Evolutionary conservation across 2,329 filamentous ascomycete genomes (phyloP), one percentile per base, ranked within the genome.

Genomic region (Drechslerella dactyloides): DNA sequence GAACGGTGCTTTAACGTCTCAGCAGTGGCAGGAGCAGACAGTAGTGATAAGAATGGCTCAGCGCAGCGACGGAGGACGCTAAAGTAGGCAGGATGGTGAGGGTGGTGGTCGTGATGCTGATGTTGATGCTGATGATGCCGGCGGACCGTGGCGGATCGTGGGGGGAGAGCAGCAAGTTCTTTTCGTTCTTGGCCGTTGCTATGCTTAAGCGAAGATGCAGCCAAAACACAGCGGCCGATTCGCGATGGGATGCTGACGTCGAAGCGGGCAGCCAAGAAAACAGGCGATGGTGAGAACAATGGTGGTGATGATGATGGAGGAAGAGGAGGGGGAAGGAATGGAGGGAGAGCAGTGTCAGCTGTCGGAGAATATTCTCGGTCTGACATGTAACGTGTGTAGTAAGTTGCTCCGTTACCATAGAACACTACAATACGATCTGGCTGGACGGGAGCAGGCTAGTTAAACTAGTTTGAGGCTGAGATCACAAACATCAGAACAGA

Each of bases 131-230:
- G n/a, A 17, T 17, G 44, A 48, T 19, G 19, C 15, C 44, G 19
- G 44, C 44, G 15, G 44, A 48, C 17, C 15, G 27, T 33, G 19
- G n/a, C 15, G 44, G 44, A 23, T 17, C 44, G 44, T 48, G 44
- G 44, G 44, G 44, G 44, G 15, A 4, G 40, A 44, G 3, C 13
- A 17, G 40, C 13, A 17, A 17, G 35, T 37, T 44, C 3, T 15
- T 44, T 44, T 33, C 27, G 27, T 3, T 3, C 27, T 3, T 44
- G 40, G 40, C n/a, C n/a, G n/a, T 44, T 17, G 40, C 40, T 17
- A 44, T 44, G 13, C 44, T 48, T 48, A 48, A 48, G 44, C 44
- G 44, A 48, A 48, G 44, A 48, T 48, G 44, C 44, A 48, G 44
- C 44, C 19, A 23, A 23, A 19, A 48, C 19, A 19, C 44, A 23